Base-by-base conservation (phyloP, 371 early-diverging fungal species). In the Blyttiomyces sp. region DNA sequence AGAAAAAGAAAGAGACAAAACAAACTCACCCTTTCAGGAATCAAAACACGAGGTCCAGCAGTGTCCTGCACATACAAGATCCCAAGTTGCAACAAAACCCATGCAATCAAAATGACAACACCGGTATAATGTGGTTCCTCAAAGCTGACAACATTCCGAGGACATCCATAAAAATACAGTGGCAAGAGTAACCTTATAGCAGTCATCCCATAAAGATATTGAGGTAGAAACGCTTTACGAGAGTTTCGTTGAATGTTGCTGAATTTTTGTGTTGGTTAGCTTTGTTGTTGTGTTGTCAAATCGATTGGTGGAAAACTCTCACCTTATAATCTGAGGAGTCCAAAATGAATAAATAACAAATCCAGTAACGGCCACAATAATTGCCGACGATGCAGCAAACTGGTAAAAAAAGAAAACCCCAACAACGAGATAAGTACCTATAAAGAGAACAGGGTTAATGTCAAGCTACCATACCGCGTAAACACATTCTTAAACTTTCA, bases 301-400 rank as follows among this genome's bases (percentile, higher is more conserved):
- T 39, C n/a, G 39, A 13, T 39, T 39, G 39, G 39, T 39, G 39
- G 11, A 13, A 11, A n/a, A 39, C 39, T 11, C 39, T 43, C 27
- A 67, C 67, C 55, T 77, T 16, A 81, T 69, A 46, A 88, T 88
- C 56, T 91, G 92, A 1, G 92, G 92, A 16, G 88, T 63, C 92
- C 92, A 91, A 66, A 85, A 88, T 0, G 90, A 90, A 66, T 80
- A 86, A 43, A 84, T 65, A 3, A 70, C 57, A 19, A 85, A 63
- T 7, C 83, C 78, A n/a, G 80, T 57, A 43, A 77, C 51, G 1
- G 66, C 61, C 33, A 85, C 64, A 63, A 80, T 71, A 23, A 79
- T 36, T 13, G 84, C 73, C 34, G 81, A 82, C 44, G 74, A 61
- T 1, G 84, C 75, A 0, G 81, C 71, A n/a, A 84, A 84, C 49